Percentiles rank a stretch among this genome's conserved stretches.
phyloP scores from a whole-genome alignment of 306 rosid species.

The Lathyrus oleraceus region DNA sequence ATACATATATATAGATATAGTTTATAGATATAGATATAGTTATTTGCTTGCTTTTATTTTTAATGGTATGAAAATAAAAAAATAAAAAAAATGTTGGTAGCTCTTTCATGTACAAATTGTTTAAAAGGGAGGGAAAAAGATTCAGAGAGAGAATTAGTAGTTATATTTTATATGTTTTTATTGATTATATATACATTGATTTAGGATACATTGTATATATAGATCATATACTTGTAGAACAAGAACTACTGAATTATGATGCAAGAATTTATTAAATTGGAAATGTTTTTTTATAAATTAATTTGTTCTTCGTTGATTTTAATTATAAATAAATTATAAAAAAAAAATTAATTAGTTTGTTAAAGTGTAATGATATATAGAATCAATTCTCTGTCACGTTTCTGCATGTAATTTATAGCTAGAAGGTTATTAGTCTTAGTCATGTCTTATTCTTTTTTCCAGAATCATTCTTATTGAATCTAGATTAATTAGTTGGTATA shows the following conservation, averaged over 20 bases:
- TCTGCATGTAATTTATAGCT: conserved; percentile 45
- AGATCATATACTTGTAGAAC: conserved; percentile 39
- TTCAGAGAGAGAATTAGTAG: conserved; percentile 7
- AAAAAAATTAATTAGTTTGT: conserved; percentile 14
- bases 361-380: conserved; percentile 11
- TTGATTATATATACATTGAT: conserved; percentile 26
- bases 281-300: conserved; percentile 10
- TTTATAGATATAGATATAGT: conserved; percentile 30
- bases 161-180: neutral
- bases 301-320: conserved; percentile 32
- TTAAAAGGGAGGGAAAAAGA: conserved; percentile 26
- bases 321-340: neutral
- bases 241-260: conserved; percentile 35
- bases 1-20: conserved; percentile 39
- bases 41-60: conserved; percentile 38
- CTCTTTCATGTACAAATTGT: conserved; percentile 45
- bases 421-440: conserved; percentile 48
- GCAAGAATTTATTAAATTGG: conserved; percentile 15
- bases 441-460: conserved; percentile 41
- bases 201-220: conserved; percentile 45
- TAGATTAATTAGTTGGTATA: conserved; percentile 28
- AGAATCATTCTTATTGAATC: conserved; percentile 31
- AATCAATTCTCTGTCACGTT: conserved; percentile 31
- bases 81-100: conserved; percentile 33
- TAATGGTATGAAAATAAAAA: conserved; percentile 43